Base-by-base conservation (phyloP, 352 stramenopile genomes). In the Pythium oligandrum region DNA sequence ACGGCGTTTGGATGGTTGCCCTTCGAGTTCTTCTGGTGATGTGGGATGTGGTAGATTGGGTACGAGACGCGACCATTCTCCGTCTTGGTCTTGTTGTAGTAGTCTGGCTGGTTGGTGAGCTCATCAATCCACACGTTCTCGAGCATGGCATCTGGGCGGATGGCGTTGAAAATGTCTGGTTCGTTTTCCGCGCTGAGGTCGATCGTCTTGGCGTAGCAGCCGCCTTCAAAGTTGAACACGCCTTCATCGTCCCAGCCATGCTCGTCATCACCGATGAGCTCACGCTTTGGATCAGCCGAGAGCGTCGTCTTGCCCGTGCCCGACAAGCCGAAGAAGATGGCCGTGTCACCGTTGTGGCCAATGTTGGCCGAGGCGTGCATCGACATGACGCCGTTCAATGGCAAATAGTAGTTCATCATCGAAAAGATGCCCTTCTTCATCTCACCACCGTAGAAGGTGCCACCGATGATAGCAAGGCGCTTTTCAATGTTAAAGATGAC, bases 201-300 rank as follows among this genome's bases (percentile, higher is more conserved):
- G 64, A 98, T 97, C 12, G 91, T 98, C 83, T 98, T 98, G 60
- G 95, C 95, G 71, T 98, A 98, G 77, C 95, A 98, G 37, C 95
- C 95, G 57, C 95, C 95, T 70, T 98, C 95, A 78, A 98, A 98
- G 79, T 98, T 98, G 75, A 98, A 98, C 54, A 98, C 83, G 55
- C 95, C 94, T 50, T 88, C 63, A 45, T 78, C 58, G 59, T 82
- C 72, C 72, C 72, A 82, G 54, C 69, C 72, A 54, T 82, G 72
- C 56, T 82, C 72, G 63, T 98, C 95, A 63, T 98, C 95, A 50
- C 95, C 95, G 61, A 98, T 98, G 48, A 98, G 79, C 55, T 86
- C 74, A 38, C 86, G 79, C 62, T 86, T 88, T 4, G 87, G 86
- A 68, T 96, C 87, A 39, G 87, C 82, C 54, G 76, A 92, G 11